A percentile compares a stretch with the other conserved stretches of the same genome.
Evolutionary conservation across 192 early-diverging fungal genomes (phyloP).

Genomic region (Rhizoclosmatium globosum): DNA sequence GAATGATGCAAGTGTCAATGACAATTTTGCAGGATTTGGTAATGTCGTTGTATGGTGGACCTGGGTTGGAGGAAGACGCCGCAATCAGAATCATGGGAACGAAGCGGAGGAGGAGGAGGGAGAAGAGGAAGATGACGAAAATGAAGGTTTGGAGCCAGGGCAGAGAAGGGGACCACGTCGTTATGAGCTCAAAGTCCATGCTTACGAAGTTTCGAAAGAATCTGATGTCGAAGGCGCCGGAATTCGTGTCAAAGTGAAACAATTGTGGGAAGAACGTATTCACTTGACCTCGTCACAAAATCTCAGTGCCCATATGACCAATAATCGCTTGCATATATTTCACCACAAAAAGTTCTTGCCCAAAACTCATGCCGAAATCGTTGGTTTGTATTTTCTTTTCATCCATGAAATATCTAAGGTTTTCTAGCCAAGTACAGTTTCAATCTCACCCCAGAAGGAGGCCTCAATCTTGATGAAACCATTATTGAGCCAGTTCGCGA

Average conservation of each 20-base stretch:
- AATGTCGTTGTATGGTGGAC: constrained; percentile 36
- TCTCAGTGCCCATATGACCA: not conserved
- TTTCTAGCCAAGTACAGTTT: constrained; percentile 11
- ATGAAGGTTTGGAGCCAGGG: not conserved
- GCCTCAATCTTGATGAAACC: constrained; percentile 17
- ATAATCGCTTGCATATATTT: constrained; percentile 10
- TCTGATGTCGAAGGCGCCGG: constrained; percentile 16
- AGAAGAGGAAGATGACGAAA: not conserved
- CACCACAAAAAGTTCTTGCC: constrained; percentile 31
- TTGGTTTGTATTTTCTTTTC: not conserved
- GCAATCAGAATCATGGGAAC: not conserved
- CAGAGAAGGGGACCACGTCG: constrained; percentile 5
- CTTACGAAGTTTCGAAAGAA: constrained; percentile 19
- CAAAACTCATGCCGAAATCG: constrained; percentile 30
- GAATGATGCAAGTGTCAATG: constrained; percentile 33
- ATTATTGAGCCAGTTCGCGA: constrained; percentile 14
- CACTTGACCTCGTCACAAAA: constrained; percentile 25
- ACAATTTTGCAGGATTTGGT: constrained; percentile 28
- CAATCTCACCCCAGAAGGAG: constrained; percentile 11
- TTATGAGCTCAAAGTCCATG: constrained; percentile 33
- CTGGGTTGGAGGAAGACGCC: constrained; percentile 18
- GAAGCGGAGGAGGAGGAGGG: constrained; percentile 3
- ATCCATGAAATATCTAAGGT: too few relatives aligned
- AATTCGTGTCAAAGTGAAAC: constrained; percentile 1
- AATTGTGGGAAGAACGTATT: constrained; percentile 15